Conservation (phyloP, 2,329 filamentous ascomycete species). For the Ascochyta lentis region DNA sequence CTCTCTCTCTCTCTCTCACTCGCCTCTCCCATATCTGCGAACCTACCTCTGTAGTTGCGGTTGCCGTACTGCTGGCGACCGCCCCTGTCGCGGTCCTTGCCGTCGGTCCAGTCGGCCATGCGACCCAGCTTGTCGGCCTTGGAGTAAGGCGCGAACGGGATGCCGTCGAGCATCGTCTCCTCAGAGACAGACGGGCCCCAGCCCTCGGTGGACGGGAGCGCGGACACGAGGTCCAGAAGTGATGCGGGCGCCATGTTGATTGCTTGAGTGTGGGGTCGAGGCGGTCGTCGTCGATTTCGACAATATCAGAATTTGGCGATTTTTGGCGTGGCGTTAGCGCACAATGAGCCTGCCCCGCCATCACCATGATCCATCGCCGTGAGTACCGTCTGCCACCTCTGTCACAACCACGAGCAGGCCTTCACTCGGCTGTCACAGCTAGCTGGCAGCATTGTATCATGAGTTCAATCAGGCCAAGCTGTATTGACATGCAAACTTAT, state of each 20-base stretch:
- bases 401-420: no score
- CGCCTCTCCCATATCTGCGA: no score
- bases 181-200: slow-evolving; percentile 87
- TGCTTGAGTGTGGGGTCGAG: slow-evolving; percentile 19
- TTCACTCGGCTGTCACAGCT: no score
- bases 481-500: no score
- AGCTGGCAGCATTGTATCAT: no score
- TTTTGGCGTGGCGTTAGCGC: slow-evolving; percentile 20
- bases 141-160: slow-evolving; percentile 96
- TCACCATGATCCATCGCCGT: not conserved
- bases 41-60: slow-evolving; percentile 84
- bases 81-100: slow-evolving; percentile 79
- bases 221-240: slow-evolving; percentile 56
- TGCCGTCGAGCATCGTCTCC: slow-evolving; percentile 90
- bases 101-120: slow-evolving; percentile 99
- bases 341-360: slow-evolving; percentile 9
- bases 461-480: no score
- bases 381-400: no score
- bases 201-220: slow-evolving; percentile 54
- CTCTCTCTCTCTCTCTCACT: no score
- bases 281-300: slow-evolving; percentile 16
- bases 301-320: slow-evolving; percentile 18
- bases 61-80: slow-evolving; percentile 84
- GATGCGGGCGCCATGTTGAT: slow-evolving; percentile 55
- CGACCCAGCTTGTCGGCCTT: slow-evolving; percentile 98